phyloP scores from a whole-genome alignment of 2,329 filamentous ascomycete species.

The Chaetoscypha palmicola region DNA sequence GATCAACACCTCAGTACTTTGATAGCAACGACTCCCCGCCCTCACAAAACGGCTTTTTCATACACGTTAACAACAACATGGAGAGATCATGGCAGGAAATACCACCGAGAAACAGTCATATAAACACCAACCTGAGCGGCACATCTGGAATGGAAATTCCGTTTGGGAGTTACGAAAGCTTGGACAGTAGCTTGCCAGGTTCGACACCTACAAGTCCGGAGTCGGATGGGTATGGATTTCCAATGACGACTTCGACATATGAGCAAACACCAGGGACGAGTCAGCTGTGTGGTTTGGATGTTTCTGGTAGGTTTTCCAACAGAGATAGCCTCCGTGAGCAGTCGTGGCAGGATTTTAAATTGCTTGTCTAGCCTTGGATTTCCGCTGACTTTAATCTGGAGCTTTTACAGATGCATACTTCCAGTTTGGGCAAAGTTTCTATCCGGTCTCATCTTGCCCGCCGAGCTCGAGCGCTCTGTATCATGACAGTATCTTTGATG shows the following conservation, averaged over 20 bases:
- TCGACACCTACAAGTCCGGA: constrained; percentile 13
- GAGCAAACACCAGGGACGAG: constrained; percentile 10
- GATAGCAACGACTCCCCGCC: constrained; percentile 13
- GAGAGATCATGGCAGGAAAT: constrained; percentile 17
- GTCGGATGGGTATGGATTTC: constrained; percentile 22
- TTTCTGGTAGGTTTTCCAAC: constrained; percentile 18
- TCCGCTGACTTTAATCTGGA: constrained; percentile 5
- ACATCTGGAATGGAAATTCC: constrained; percentile 18
- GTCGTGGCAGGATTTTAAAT: background rate
- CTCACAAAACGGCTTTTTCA: constrained; percentile 10
- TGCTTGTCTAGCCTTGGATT: background rate
- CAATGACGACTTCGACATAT: constrained; percentile 11
- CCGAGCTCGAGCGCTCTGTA: constrained; percentile 12
- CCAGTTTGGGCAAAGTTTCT: constrained; percentile 9
- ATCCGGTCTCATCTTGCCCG: constrained; percentile 6
- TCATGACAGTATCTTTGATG: constrained; percentile 12
- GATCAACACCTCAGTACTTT: constrained; percentile 13
- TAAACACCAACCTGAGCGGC: constrained; percentile 16
- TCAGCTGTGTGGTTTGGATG: constrained; percentile 15
- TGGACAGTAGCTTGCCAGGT: constrained; percentile 14
- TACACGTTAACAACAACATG: constrained; percentile 16
- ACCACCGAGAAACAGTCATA: constrained; percentile 5
- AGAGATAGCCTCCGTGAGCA: background rate
- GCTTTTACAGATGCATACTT: constrained; percentile 17
- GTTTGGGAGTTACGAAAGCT: constrained; percentile 22